A percentile compares a stretch with the other conserved stretches of the same genome.
Evolutionary conservation across 23 red algal species (phyloP).

Genomic region (Chondrus crispus): DNA sequence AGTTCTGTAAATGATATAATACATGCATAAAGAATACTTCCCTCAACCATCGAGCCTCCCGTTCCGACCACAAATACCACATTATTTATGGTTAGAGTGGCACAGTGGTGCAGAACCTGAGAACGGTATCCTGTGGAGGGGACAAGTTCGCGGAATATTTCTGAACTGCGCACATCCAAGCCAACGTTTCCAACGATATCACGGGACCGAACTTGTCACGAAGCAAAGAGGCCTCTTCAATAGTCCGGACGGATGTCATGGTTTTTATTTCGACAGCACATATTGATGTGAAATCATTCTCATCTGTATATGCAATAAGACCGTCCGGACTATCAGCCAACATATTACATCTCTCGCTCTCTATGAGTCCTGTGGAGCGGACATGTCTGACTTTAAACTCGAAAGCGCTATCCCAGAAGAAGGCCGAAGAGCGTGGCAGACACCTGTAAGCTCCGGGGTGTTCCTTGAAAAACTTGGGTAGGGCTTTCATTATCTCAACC

Average conservation of each 20-base stretch:
- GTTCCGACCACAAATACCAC: background rate
- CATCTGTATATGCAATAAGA: background rate
- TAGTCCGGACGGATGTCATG: background rate
- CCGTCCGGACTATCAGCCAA: background rate
- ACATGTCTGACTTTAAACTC: background rate
- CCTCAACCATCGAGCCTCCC: background rate
- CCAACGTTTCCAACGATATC: no score
- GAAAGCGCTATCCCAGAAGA: background rate
- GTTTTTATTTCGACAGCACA: constrained; percentile 14
- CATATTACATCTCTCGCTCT: background rate
- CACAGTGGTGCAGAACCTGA: background rate
- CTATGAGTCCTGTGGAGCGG: background rate
- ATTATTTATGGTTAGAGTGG: background rate
- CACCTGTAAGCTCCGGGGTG: background rate
- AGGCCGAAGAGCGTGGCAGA: no score
- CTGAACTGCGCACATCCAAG: background rate
- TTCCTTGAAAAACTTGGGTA: background rate
- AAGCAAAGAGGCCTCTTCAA: background rate
- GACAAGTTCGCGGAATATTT: background rate
- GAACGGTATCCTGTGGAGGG: background rate
- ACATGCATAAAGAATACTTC: background rate
- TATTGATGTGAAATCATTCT: background rate
- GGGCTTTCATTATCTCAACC: background rate
- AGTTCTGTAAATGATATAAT: background rate
- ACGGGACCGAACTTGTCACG: no score